Percentiles rank a stretch among this genome's conserved stretches.
phyloP scores from a whole-genome alignment of 2,329 filamentous ascomycete genomes.

The Calonectria hongkongensis region DNA sequence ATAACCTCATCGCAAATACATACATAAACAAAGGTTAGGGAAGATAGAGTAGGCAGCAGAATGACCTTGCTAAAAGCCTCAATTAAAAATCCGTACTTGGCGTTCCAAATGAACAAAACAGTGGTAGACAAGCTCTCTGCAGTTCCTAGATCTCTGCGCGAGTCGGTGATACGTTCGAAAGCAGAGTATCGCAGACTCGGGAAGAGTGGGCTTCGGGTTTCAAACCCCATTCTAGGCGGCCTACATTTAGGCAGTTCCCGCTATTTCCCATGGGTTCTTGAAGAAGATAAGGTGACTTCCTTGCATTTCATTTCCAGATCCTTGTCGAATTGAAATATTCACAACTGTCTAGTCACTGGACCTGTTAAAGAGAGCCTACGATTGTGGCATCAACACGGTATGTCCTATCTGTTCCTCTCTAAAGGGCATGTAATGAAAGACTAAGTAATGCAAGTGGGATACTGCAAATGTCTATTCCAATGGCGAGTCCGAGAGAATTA shows the following conservation, averaged over 20 bases:
- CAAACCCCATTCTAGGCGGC: neutral
- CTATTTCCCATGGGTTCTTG: neutral
- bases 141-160: slow-evolving; percentile 1
- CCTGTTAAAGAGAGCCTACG: neutral
- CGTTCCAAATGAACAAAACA: neutral
- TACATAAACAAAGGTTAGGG: neutral
- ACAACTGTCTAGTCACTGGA: neutral
- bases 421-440: neutral
- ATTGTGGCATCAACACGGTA: slow-evolving; percentile 3
- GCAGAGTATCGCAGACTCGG: slow-evolving; percentile 4
- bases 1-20: neutral
- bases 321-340: neutral
- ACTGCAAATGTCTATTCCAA: neutral
- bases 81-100: neutral
- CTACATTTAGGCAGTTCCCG: slow-evolving; percentile 3
- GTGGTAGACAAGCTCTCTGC: neutral
- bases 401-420: neutral
- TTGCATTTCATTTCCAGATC: neutral
- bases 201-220: neutral
- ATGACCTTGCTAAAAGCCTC: neutral
- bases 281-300: neutral
- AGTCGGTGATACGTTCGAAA: neutral
- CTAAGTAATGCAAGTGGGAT: neutral
- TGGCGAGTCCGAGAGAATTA: neutral
- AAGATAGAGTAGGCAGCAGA: neutral